Percentiles rank a stretch among this genome's conserved stretches.
These are phyloP conservation scores for Paramecium pentaurelia DNA, from an alignment of 73 alveolate genomes.

Conservation along the genomic window DNA sequence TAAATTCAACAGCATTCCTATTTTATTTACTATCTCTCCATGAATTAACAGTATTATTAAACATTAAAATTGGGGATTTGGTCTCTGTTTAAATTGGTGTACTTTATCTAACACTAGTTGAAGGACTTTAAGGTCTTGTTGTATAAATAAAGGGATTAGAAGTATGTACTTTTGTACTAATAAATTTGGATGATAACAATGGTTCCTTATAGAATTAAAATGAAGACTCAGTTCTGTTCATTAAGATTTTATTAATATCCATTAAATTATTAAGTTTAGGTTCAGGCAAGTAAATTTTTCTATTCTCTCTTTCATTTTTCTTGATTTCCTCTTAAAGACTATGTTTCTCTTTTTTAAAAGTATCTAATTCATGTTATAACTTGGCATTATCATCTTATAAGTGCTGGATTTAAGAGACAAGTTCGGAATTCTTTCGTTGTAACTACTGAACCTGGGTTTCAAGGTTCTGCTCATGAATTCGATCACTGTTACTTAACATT, in stretches of 20 bases:
- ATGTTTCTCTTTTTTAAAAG: not conserved
- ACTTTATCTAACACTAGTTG: not conserved
- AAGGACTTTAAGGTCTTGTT: not conserved
- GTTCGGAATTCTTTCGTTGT: not conserved
- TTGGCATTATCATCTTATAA: not conserved
- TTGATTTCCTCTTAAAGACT: not conserved
- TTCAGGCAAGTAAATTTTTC: not conserved
- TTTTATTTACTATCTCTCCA: not conserved
- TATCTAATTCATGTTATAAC: not conserved
- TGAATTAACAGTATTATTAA: not conserved
- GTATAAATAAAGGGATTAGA: not conserved
- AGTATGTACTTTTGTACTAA: not conserved
- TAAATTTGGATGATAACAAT: not conserved
- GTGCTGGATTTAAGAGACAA: not conserved
- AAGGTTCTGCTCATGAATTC: not conserved
- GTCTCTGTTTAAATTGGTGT: not conserved
- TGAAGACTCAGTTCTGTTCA: not conserved
- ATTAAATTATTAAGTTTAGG: not conserved
- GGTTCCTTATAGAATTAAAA: not conserved
- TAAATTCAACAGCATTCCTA: not conserved
- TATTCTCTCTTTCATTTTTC: not conserved
- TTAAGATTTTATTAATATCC: not conserved
- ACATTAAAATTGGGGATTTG: not conserved
- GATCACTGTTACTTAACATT: not conserved
- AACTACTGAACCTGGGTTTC: not conserved